Conservation (phyloP, 805 yeast genomes). For the Nakazawaea siamensis region DNA sequence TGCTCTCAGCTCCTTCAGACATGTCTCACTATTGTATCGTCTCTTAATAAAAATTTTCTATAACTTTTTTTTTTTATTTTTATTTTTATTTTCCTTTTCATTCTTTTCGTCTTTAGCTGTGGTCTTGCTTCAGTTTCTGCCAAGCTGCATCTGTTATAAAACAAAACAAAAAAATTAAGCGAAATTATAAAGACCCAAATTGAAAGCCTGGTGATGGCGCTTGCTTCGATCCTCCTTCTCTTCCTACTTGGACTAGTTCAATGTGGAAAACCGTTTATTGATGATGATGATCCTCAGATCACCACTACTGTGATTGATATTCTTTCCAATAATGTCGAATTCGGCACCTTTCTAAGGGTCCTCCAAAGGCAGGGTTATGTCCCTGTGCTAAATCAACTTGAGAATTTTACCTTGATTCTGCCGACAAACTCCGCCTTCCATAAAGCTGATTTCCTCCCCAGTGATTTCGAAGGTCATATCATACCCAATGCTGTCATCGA, state of each 20-base stretch:
- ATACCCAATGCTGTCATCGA: conserved; percentile 23
- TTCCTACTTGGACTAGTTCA: too few relatives aligned
- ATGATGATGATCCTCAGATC: conserved; percentile 14
- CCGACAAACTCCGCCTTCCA: conserved; percentile 73
- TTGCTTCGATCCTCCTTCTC: too few relatives aligned
- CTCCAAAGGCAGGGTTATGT: conserved; percentile 57
- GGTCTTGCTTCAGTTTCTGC: too few relatives aligned
- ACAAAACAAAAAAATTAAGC: too few relatives aligned
- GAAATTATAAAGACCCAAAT: too few relatives aligned
- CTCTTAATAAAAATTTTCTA: too few relatives aligned
- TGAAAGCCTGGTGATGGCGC: too few relatives aligned
- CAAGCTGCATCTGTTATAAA: too few relatives aligned
- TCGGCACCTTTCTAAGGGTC: conserved; percentile 51
- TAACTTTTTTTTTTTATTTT: conserved; percentile 3
- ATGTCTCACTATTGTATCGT: too few relatives aligned
- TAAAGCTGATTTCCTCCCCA: conserved; percentile 1
- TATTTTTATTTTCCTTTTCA: background rate
- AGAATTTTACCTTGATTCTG: conserved; percentile 67
- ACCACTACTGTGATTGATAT: conserved; percentile 53
- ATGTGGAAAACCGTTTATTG: too few relatives aligned
- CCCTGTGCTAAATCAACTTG: conserved; percentile 49
- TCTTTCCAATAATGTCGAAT: conserved; percentile 60
- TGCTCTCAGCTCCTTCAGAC: too few relatives aligned
- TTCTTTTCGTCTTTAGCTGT: background rate
- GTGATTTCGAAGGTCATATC: conserved; percentile 22